Percentiles rank a stretch among this genome's conserved stretches.
Conservation (phyloP, 345 rosid genomes). For the Cardamine occulta region DNA sequence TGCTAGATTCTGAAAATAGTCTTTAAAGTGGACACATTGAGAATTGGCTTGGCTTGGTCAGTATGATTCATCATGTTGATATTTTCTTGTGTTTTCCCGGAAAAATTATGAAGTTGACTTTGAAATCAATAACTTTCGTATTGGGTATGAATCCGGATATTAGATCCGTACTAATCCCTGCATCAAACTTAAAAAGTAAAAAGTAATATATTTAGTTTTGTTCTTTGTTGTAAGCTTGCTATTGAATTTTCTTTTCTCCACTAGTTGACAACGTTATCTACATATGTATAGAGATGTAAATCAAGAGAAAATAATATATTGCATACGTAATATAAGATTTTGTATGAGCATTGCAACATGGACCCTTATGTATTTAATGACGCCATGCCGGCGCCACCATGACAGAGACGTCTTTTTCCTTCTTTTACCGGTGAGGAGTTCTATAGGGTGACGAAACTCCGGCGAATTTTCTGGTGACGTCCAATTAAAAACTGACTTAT, state of each 20-base stretch:
- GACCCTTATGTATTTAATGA: conserved; percentile 29
- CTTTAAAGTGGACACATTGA: conserved; percentile 1
- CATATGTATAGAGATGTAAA: not conserved
- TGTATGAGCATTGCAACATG: conserved; percentile 43
- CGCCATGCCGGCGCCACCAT: conserved; percentile 42
- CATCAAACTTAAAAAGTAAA: not conserved
- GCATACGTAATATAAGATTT: conserved; percentile 40
- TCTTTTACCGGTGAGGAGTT: conserved; percentile 20
- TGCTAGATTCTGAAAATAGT: conserved; percentile 10
- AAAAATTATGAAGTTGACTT: conserved; percentile 8
- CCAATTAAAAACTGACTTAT: not conserved
- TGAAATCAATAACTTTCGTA: not conserved
- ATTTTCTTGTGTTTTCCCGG: conserved; percentile 11
- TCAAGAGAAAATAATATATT: conserved; percentile 6
- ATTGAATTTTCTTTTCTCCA: not conserved
- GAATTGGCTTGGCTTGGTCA: conserved; percentile 16
- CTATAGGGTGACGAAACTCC: conserved; percentile 31
- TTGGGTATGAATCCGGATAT: not conserved
- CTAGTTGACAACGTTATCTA: conserved; percentile 28
- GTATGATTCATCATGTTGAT: conserved; percentile 24
- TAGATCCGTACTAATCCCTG: not conserved
- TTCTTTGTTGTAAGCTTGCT: not conserved
- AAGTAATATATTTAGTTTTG: not conserved
- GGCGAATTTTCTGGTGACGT: conserved; percentile 15
- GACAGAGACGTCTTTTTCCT: conserved; percentile 33